A percentile compares a stretch with the other conserved stretches of the same genome.
phyloP scores from a whole-genome alignment of 208 protist species.

The Crithidia expoeki region DNA sequence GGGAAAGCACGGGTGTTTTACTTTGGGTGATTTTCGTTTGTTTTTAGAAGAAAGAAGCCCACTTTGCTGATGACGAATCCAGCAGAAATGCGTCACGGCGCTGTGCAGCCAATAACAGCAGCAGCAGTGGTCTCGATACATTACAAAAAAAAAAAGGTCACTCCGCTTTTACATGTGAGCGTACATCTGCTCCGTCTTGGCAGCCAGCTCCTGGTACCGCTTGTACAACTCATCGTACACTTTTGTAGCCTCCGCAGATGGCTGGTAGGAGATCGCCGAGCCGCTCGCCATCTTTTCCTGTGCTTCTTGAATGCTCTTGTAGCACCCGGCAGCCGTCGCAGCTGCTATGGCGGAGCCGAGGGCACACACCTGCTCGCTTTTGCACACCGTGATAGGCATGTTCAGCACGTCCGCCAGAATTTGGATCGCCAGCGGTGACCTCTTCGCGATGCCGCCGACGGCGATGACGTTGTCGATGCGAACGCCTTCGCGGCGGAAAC shows the following conservation, averaged over 20 bases:
- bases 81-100: too few species aligned
- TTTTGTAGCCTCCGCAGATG: slow-evolving; percentile 18
- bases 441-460: slow-evolving; percentile 61
- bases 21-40: too few species aligned
- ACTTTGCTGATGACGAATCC: too few species aligned
- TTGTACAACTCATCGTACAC: slow-evolving; percentile 48
- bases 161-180: slow-evolving; percentile 32
- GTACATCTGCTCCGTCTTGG: slow-evolving; percentile 42
- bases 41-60: too few species aligned
- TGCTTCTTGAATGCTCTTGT: slow-evolving; percentile 42
- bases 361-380: slow-evolving; percentile 55
- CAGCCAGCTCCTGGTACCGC: slow-evolving; percentile 39
- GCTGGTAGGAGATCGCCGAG: slow-evolving; percentile 40
- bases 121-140: too few species aligned
- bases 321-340: slow-evolving; percentile 54
- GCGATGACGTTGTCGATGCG: slow-evolving; percentile 66
- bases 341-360: slow-evolving; percentile 56
- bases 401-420: slow-evolving; percentile 57
- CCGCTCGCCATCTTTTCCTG: slow-evolving; percentile 51
- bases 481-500: slow-evolving; percentile 51
- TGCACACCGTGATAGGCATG: slow-evolving; percentile 59
- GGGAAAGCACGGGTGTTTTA: too few species aligned
- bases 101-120: too few species aligned
- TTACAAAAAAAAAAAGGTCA: background rate
- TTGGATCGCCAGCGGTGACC: slow-evolving; percentile 53